These are phyloP conservation scores for Hymenoscyphus fructigenus DNA, from an alignment of 2,329 filamentous ascomycete species.

Conservation along the genomic window DNA sequence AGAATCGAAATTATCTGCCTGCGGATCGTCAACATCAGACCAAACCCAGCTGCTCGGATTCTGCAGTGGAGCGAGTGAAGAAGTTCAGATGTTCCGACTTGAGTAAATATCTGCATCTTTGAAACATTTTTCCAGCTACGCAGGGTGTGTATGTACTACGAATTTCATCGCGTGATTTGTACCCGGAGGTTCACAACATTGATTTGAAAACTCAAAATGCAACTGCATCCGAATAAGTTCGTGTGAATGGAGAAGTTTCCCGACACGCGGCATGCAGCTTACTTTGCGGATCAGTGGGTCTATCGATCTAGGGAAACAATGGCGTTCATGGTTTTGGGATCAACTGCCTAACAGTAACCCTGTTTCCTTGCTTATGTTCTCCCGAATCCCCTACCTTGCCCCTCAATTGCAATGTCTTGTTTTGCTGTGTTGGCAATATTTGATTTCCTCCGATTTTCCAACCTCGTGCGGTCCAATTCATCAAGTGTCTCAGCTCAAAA, in stretches of 20 bases:
- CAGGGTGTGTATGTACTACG: background rate
- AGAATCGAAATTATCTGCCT: background rate
- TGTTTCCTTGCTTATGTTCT: background rate
- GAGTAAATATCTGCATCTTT: background rate
- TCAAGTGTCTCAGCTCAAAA: background rate
- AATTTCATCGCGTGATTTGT: background rate
- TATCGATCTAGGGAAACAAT: background rate
- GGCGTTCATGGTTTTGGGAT: background rate
- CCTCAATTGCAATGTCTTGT: background rate
- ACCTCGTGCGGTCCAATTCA: background rate
- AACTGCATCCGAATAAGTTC: background rate
- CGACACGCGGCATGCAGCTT: background rate
- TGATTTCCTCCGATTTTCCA: background rate
- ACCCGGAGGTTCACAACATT: background rate
- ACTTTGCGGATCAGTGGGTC: background rate
- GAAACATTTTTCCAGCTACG: background rate
- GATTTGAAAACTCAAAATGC: background rate
- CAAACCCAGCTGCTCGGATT: background rate
- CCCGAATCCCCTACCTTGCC: background rate
- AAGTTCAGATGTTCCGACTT: background rate
- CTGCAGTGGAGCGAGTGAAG: constrained; percentile 2
- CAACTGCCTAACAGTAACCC: background rate
- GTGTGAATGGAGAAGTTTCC: background rate
- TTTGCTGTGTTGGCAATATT: constrained; percentile 3
- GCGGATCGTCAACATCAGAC: background rate